Evolutionary conservation across 495 filamentous ascomycete genomes (phyloP).

Genomic region (Penicillium verhagenii): DNA sequence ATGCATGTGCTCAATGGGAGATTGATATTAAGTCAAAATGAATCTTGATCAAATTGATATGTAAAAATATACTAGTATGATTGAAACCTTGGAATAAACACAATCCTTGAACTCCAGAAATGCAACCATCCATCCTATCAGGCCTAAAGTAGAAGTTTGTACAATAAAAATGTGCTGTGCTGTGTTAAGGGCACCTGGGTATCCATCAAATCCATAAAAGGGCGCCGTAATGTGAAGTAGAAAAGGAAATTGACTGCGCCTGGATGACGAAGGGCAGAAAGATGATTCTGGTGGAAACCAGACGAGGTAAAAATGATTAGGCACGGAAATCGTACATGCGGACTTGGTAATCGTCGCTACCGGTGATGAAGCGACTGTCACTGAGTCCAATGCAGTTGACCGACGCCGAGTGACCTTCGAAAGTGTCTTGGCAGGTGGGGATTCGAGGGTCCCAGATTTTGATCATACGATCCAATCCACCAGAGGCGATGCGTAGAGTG

Average conservation of each 20-base stretch:
- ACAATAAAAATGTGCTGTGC: neutral
- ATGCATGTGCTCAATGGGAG: neutral
- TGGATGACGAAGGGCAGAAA: conserved; percentile 1
- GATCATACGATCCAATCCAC: conserved; percentile 90
- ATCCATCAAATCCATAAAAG: conserved; percentile 16
- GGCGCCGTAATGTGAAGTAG: conserved; percentile 5
- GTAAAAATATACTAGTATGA: neutral
- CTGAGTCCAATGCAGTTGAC: conserved; percentile 92
- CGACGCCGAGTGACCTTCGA: conserved; percentile 82
- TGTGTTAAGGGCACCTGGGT: conserved; percentile 19
- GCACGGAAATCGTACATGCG: conserved; percentile 80
- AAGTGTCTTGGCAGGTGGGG: conserved; percentile 87
- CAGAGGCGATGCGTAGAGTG: conserved; percentile 82
- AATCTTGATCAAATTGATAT: neutral
- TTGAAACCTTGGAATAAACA: neutral
- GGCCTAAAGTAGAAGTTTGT: neutral
- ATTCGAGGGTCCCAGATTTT: conserved; percentile 95
- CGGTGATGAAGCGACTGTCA: conserved; percentile 82
- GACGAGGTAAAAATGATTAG: conserved; percentile 6
- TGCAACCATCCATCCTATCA: conserved; percentile 3
- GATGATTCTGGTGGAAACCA: neutral
- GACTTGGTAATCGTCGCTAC: conserved; percentile 89
- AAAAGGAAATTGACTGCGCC: neutral
- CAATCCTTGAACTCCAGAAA: conserved; percentile 7
- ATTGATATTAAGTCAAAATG: neutral